Conservation (phyloP, 2,329 filamentous ascomycete species). For the Sporothrix brunneoviolacea region DNA sequence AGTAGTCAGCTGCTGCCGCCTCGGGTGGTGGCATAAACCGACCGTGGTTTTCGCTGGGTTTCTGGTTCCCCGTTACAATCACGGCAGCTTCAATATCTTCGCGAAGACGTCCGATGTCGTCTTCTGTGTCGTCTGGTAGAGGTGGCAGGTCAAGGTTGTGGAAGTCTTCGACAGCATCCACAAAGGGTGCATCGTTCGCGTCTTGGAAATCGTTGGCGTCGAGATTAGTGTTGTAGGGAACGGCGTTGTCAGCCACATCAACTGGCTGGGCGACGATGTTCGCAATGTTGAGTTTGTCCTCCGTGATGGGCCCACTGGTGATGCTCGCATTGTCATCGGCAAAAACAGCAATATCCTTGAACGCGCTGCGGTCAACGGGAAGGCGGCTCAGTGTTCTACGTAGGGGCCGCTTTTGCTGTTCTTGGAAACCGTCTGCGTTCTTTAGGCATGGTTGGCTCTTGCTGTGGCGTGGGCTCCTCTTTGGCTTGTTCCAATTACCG, state of each 20-base stretch:
- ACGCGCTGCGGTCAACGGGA: slow-evolving; percentile 8
- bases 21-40: not conserved
- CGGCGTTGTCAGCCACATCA: not conserved
- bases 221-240: not conserved
- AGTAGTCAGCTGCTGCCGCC: not conserved
- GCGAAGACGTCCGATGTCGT: slow-evolving; percentile 1
- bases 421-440: slow-evolving; percentile 12
- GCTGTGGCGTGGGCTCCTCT: slow-evolving; percentile 38
- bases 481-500: slow-evolving; percentile 1
- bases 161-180: slow-evolving; percentile 41
- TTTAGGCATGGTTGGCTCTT: slow-evolving; percentile 50
- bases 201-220: slow-evolving; percentile 24
- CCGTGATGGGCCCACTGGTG: no score
- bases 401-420: slow-evolving; percentile 13
- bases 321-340: no score
- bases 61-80: not conserved
- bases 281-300: no score
- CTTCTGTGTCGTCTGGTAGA: not conserved
- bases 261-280: no score
- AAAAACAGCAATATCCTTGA: slow-evolving; percentile 10
- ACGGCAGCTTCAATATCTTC: slow-evolving; percentile 11
- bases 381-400: slow-evolving; percentile 19
- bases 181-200: slow-evolving; percentile 34
- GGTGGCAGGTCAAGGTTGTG: not conserved
- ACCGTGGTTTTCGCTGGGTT: not conserved